These are phyloP conservation scores for Dactylellina drechsleri DNA, from an alignment of 2,329 filamentous ascomycete species.

Conservation along the genomic window DNA sequence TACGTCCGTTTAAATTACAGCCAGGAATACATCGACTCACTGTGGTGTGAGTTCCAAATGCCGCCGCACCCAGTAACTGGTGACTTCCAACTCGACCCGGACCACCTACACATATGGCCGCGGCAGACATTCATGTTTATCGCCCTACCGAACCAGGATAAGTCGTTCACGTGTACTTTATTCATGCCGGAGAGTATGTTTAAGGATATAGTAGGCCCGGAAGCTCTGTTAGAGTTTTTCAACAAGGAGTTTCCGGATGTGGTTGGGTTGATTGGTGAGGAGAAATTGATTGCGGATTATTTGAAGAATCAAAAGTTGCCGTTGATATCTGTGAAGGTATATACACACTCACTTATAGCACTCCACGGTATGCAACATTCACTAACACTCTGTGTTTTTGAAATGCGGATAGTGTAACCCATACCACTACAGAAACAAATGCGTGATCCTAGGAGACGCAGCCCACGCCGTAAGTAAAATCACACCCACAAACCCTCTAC, in stretches of 20 bases:
- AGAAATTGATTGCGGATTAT: constrained; percentile 79
- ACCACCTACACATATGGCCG: constrained; percentile 98
- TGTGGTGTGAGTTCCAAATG: constrained; percentile 97
- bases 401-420: constrained; percentile 71
- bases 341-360: not conserved
- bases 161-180: constrained; percentile 92
- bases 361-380: not conserved
- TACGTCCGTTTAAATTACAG: constrained; percentile 85
- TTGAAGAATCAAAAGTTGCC: constrained; percentile 85
- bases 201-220: constrained; percentile 70
- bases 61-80: constrained; percentile 65
- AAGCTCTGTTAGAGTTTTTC: constrained; percentile 77
- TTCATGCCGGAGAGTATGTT: constrained; percentile 82
- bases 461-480: constrained; percentile 73
- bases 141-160: constrained; percentile 88
- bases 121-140: constrained; percentile 97
- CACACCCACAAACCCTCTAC: not conserved
- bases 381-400: constrained; percentile 6
- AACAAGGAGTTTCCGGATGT: constrained; percentile 87
- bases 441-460: constrained; percentile 89
- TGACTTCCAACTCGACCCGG: constrained; percentile 82
- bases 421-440: constrained; percentile 80
- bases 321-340: constrained; percentile 83
- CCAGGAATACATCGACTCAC: constrained; percentile 93
- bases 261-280: constrained; percentile 73